phyloP scores from a whole-genome alignment of 2,329 filamentous ascomycete species.

The Arthroderma sp. region DNA sequence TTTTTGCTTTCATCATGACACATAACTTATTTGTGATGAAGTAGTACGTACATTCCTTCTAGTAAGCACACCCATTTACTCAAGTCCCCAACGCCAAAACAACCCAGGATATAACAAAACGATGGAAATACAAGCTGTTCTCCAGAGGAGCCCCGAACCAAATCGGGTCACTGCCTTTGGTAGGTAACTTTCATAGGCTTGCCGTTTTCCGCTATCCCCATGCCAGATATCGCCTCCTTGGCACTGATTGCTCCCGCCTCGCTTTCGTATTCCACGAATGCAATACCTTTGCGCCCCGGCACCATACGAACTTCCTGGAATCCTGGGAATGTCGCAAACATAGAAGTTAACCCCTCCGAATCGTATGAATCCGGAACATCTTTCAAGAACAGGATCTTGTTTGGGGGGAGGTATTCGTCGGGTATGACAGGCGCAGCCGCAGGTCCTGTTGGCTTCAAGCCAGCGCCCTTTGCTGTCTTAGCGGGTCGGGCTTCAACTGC shows the following conservation, averaged over 20 bases:
- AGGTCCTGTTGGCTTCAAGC: conserved; percentile 62
- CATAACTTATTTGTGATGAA: too few relatives aligned
- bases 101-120: conserved; percentile 4
- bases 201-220: conserved; percentile 59
- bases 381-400: conserved; percentile 91
- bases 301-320: conserved; percentile 89
- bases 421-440: conserved; percentile 61
- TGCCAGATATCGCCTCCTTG: conserved; percentile 83
- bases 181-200: conserved; percentile 90
- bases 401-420: conserved; percentile 95
- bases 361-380: conserved; percentile 81
- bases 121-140: background rate
- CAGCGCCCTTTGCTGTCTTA: conserved; percentile 57
- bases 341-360: conserved; percentile 60
- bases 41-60: too few relatives aligned
- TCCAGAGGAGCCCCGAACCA: background rate
- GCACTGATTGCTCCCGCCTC: conserved; percentile 82
- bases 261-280: conserved; percentile 90
- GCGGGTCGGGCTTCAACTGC: conserved; percentile 41
- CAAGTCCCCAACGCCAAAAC: conserved; percentile 7
- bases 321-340: conserved; percentile 83
- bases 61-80: too few relatives aligned
- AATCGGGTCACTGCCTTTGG: conserved; percentile 58
- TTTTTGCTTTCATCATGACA: too few relatives aligned
- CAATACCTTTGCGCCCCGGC: conserved; percentile 73